Evolutionary conservation across 345 rosid species (phyloP).

Genomic region (Euphorbia lathyris): DNA sequence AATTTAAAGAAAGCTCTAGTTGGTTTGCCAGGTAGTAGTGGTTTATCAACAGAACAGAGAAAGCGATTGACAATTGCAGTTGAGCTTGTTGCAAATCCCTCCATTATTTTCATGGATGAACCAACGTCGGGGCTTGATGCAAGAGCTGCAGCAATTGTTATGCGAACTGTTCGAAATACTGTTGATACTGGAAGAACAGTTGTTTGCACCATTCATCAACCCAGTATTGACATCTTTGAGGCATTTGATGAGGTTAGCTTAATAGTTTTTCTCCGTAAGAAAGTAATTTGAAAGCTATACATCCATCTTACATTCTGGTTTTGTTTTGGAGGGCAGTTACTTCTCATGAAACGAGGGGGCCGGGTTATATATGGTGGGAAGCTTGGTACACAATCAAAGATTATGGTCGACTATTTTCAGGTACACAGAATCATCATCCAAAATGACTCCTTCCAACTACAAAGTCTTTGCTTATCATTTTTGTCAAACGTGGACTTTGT

Average conservation of each 20-base stretch:
- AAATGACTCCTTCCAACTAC: neutral
- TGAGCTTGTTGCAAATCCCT: constrained; percentile 95
- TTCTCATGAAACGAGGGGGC: constrained; percentile 98
- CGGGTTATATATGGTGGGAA: constrained; percentile 82
- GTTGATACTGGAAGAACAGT: constrained; percentile 96
- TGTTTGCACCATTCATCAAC: constrained; percentile 93
- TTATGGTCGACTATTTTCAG: constrained; percentile 80
- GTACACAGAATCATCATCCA: constrained; percentile 29
- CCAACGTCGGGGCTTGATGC: constrained; percentile 98
- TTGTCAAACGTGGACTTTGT: neutral
- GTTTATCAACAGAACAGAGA: constrained; percentile 92
- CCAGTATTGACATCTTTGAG: constrained; percentile 90
- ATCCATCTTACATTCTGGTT: constrained; percentile 5
- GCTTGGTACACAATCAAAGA: constrained; percentile 63
- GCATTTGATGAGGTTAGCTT: constrained; percentile 82
- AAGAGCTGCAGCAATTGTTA: constrained; percentile 94
- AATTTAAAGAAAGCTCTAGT: constrained; percentile 65
- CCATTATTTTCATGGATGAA: constrained; percentile 93
- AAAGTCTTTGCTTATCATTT: neutral
- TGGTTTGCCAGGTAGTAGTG: constrained; percentile 80
- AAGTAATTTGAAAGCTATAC: constrained; percentile 3
- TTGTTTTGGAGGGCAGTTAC: constrained; percentile 47
- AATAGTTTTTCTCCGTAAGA: neutral
- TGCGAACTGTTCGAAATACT: constrained; percentile 91
- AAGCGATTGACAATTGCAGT: constrained; percentile 91